A percentile compares a stretch with the other conserved stretches of the same genome.
phyloP scores from a whole-genome alignment of 1,139 yeast genomes.

The Yamadazyma trypodendri region DNA sequence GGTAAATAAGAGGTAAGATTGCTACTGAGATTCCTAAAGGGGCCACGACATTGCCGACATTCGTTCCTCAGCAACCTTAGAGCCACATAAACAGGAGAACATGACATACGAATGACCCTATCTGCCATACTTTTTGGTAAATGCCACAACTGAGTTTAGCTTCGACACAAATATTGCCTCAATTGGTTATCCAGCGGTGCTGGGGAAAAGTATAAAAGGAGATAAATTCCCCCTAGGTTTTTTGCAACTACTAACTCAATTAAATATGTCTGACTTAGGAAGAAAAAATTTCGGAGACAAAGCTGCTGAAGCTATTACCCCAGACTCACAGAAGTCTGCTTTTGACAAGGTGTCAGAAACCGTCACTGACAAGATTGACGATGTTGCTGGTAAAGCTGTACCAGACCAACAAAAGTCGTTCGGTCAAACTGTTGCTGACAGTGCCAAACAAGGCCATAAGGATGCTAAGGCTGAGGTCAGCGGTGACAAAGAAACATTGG shows the following conservation, averaged over 20 bases:
- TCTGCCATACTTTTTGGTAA: not conserved
- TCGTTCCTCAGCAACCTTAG: not conserved
- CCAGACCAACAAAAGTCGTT: conserved; percentile 69
- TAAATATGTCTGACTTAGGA: conserved; percentile 67
- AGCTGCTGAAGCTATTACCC: conserved; percentile 63
- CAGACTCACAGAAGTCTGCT: conserved; percentile 67
- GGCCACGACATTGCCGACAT: not conserved
- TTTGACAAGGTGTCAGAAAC: conserved; percentile 69
- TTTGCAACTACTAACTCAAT: not conserved
- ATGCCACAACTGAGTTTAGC: no score
- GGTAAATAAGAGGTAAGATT: not conserved
- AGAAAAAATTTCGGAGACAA: conserved; percentile 77
- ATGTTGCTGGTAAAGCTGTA: conserved; percentile 53
- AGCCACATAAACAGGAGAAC: not conserved
- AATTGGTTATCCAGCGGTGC: not conserved
- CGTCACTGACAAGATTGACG: conserved; percentile 66
- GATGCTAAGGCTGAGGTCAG: conserved; percentile 41
- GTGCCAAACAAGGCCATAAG: conserved; percentile 47
- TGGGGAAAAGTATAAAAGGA: conserved; percentile 2
- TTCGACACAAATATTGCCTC: not conserved
- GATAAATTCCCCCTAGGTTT: not conserved
- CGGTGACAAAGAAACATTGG: conserved; percentile 33
- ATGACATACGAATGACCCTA: conserved; percentile 1
- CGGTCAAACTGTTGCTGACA: conserved; percentile 66
- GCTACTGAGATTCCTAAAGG: not conserved